phyloP scores from a whole-genome alignment of 1,139 yeast genomes.

The Kurtzmaniella quercitrusa region DNA sequence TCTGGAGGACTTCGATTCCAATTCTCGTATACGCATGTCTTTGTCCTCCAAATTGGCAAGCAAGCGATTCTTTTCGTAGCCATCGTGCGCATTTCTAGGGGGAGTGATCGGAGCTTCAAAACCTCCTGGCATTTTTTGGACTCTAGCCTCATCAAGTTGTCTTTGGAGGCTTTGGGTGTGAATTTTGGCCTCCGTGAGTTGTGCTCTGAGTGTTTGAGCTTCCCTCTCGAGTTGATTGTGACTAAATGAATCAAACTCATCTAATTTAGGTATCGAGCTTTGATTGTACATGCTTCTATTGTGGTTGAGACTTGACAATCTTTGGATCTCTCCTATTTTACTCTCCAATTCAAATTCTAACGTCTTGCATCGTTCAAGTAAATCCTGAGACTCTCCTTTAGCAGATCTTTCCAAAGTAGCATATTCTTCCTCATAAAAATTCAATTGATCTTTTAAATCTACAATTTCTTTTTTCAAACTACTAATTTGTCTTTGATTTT shows the following conservation, averaged over 20 bases:
- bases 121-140: slow-evolving; percentile 51
- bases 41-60: slow-evolving; percentile 10
- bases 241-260: slow-evolving; percentile 21
- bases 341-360: slow-evolving; percentile 10
- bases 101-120: neutral
- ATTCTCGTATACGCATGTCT: slow-evolving; percentile 15
- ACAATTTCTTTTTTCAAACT: slow-evolving; percentile 13
- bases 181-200: slow-evolving; percentile 14
- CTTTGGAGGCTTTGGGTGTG: slow-evolving; percentile 41
- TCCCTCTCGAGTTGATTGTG: slow-evolving; percentile 18
- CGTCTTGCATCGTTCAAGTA: slow-evolving; percentile 13
- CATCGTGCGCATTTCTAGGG: neutral
- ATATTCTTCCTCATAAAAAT: slow-evolving; percentile 26
- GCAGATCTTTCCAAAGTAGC: slow-evolving; percentile 13
- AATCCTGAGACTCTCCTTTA: slow-evolving; percentile 13
- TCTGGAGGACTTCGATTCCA: slow-evolving; percentile 19
- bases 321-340: slow-evolving; percentile 18
- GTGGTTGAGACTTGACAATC: slow-evolving; percentile 4
- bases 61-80: slow-evolving; percentile 1
- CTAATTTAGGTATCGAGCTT: slow-evolving; percentile 13
- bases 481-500: slow-evolving; percentile 14
- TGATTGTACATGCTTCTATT: slow-evolving; percentile 8
- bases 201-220: slow-evolving; percentile 12
- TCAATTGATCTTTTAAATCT: slow-evolving; percentile 21
- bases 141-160: slow-evolving; percentile 68